phyloP scores from a whole-genome alignment of 768 basidiomycete species.

The Hypsizygus marmoreus region DNA sequence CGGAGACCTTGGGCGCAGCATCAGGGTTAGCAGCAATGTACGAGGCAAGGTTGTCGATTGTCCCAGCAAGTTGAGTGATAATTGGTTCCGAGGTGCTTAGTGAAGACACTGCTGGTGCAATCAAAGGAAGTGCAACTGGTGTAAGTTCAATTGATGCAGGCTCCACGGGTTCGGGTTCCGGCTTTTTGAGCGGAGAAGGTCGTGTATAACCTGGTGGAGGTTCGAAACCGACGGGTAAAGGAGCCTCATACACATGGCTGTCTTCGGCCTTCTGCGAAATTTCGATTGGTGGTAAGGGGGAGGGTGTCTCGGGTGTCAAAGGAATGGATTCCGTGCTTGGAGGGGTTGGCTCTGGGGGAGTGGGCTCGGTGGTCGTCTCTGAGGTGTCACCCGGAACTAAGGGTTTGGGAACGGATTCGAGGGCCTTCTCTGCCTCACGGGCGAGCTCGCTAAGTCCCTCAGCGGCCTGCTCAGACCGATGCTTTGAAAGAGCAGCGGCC shows the following conservation, averaged over 20 bases:
- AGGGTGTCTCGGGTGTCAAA: too few species aligned
- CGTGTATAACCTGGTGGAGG: slow-evolving; percentile 87
- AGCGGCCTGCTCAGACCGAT: slow-evolving; percentile 42
- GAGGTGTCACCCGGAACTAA: slow-evolving; percentile 24
- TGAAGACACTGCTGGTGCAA: slow-evolving; percentile 79
- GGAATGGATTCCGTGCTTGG: too few species aligned
- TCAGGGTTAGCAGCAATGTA: slow-evolving; percentile 77
- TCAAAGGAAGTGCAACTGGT: slow-evolving; percentile 62
- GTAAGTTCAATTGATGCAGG: slow-evolving; percentile 26
- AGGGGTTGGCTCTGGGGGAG: background rate
- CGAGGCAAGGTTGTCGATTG: slow-evolving; percentile 89
- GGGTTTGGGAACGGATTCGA: slow-evolving; percentile 48
- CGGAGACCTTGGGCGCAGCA: slow-evolving; percentile 66
- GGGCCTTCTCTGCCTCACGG: slow-evolving; percentile 70
- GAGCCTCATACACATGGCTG: slow-evolving; percentile 61
- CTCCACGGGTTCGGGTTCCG: slow-evolving; percentile 22
- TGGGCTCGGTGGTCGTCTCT: slow-evolving; percentile 10
- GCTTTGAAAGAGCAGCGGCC: slow-evolving; percentile 17
- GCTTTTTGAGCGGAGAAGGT: slow-evolving; percentile 53
- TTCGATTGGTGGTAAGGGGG: slow-evolving; percentile 3
- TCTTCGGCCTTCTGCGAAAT: slow-evolving; percentile 16
- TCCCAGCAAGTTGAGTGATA: slow-evolving; percentile 86
- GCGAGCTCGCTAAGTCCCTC: slow-evolving; percentile 72
- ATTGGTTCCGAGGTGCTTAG: slow-evolving; percentile 83
- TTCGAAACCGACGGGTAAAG: slow-evolving; percentile 92